phyloP scores from a whole-genome alignment of 192 early-diverging fungal species.

The Diversispora eburnea region DNA sequence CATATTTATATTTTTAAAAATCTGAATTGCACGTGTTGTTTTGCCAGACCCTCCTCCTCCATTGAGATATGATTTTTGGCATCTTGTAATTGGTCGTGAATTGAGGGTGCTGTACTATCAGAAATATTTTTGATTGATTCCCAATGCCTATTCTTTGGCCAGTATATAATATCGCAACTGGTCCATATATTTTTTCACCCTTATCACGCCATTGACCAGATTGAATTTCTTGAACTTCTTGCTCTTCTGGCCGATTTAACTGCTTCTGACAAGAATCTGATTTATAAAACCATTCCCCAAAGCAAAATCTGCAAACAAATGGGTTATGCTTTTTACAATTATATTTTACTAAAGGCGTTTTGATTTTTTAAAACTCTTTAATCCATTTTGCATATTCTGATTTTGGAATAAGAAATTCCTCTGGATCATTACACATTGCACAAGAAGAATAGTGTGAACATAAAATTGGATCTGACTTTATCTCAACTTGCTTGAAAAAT shows the following conservation, averaged over 20 bases:
- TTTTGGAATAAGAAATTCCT: not conserved
- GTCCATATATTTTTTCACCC: constrained; percentile 2
- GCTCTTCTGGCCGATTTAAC: not conserved
- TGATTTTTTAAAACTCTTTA: constrained; percentile 1
- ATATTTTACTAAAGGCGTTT: not conserved
- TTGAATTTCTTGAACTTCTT: constrained; percentile 10
- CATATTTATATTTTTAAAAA: constrained; percentile 19
- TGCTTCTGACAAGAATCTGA: not conserved
- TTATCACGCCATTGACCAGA: constrained; percentile 3
- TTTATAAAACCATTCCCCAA: not conserved
- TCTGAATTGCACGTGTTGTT: constrained; percentile 20
- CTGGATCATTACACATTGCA: constrained; percentile 15
- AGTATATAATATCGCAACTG: constrained; percentile 13
- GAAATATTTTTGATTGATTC: constrained; percentile 2
- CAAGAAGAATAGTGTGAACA: not conserved
- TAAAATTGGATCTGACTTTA: not conserved
- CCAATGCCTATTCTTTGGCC: constrained; percentile 6
- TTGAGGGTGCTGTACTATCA: constrained; percentile 5
- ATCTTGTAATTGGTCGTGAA: constrained; percentile 20
- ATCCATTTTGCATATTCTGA: not conserved
- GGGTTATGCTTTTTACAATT: not conserved
- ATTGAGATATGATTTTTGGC: constrained; percentile 15
- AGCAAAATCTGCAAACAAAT: not conserved
- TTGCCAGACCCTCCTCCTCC: constrained; percentile 9
- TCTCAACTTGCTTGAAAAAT: constrained; percentile 14